phyloP scores from a whole-genome alignment of 2,329 filamentous ascomycete genomes.

The Thelonectria blattea region DNA sequence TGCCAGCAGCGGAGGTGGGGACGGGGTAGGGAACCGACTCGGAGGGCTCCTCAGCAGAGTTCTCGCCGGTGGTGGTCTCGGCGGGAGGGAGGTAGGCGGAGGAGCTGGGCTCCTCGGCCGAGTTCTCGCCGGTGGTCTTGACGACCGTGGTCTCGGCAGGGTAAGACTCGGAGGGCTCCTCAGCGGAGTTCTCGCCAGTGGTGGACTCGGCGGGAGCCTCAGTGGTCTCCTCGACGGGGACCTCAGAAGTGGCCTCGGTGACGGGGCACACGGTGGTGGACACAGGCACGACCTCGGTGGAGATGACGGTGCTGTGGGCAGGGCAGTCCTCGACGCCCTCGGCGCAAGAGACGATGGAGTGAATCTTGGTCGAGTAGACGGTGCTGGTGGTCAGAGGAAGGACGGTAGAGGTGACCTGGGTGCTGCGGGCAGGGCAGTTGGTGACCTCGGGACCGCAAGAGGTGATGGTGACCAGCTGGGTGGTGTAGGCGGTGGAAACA shows the following conservation, averaged over 20 bases:
- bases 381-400: constrained; percentile 52
- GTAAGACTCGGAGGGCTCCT: constrained; percentile 17
- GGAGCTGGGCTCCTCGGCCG: constrained; percentile 15
- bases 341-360: constrained; percentile 67
- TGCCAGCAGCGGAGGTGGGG: neutral
- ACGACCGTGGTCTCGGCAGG: neutral
- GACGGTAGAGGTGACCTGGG: constrained; percentile 35
- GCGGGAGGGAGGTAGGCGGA: constrained; percentile 12
- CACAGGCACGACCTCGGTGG: constrained; percentile 46
- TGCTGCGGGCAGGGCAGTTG: constrained; percentile 37
- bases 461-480: constrained; percentile 66
- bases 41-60: constrained; percentile 21
- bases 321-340: constrained; percentile 69
- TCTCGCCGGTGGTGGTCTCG: constrained; percentile 17
- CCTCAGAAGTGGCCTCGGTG: constrained; percentile 29
- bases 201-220: constrained; percentile 21
- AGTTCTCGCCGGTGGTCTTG: neutral
- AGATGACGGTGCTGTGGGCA: constrained; percentile 44
- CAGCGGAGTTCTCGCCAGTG: constrained; percentile 17
- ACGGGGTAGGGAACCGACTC: neutral
- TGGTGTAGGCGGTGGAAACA: constrained; percentile 60
- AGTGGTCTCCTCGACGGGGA: constrained; percentile 1
- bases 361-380: constrained; percentile 63
- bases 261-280: constrained; percentile 51
- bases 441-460: constrained; percentile 53